These are phyloP conservation scores for Verticillium nubilum DNA, from an alignment of 2,329 filamentous ascomycete genomes.

Conservation along the genomic window DNA sequence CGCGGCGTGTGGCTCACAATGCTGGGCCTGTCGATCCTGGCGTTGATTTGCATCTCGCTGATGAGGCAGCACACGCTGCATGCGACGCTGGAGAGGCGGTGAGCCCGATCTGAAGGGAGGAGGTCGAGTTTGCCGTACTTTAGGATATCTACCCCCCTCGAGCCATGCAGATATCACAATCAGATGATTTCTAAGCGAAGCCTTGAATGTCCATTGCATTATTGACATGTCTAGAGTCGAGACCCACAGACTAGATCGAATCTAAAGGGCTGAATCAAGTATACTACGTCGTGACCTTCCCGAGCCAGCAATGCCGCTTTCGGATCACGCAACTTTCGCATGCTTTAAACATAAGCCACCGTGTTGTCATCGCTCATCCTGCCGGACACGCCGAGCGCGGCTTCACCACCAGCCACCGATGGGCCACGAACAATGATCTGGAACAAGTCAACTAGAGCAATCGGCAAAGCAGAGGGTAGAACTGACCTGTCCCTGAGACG, in stretches of 20 bases:
- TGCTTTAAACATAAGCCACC: constrained; percentile 47
- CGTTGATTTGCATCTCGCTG: constrained; percentile 54
- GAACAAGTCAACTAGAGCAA: constrained; percentile 4
- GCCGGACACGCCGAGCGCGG: constrained; percentile 57
- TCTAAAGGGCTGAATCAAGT: not conserved
- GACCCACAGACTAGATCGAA: not conserved
- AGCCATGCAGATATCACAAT: too few relatives aligned
- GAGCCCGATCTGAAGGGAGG: not conserved
- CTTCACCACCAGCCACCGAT: constrained; percentile 64
- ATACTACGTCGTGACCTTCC: not conserved
- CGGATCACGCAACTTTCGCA: not conserved
- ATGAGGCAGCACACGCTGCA: constrained; percentile 80
- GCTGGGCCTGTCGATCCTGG: constrained; percentile 57
- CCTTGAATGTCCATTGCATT: not conserved
- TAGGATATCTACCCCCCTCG: too few relatives aligned
- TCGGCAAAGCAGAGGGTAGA: not conserved
- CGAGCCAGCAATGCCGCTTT: not conserved
- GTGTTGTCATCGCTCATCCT: constrained; percentile 69
- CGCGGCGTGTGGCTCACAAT: constrained; percentile 68
- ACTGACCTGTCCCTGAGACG: constrained; percentile 58
- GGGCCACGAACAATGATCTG: constrained; percentile 70
- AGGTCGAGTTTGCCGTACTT: too few relatives aligned
- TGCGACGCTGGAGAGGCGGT: constrained; percentile 46
- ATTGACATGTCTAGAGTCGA: not conserved
- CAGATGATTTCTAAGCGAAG: too few relatives aligned